These are phyloP conservation scores for Beauveria rudraprayagi DNA, from an alignment of 2,329 filamentous ascomycete species.

Conservation along the genomic window DNA sequence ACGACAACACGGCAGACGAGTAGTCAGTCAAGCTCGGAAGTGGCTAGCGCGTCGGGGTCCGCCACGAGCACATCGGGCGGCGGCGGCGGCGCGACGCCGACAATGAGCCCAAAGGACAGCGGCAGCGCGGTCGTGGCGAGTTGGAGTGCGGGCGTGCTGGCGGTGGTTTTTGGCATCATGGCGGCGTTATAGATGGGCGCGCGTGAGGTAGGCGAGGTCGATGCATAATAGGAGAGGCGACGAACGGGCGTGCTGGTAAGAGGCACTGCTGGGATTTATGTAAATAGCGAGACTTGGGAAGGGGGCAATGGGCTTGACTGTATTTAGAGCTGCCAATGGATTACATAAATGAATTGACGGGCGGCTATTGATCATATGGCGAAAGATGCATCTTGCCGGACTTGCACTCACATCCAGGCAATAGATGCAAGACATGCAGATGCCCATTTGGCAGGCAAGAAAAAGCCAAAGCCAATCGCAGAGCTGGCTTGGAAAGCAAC, in stretches of 20 bases:
- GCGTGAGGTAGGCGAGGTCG: neutral
- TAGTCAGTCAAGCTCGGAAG: neutral
- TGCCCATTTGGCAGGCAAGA: neutral
- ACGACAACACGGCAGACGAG: neutral
- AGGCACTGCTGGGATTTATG: neutral
- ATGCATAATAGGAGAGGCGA: neutral
- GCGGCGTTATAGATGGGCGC: neutral
- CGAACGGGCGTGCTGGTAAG: neutral
- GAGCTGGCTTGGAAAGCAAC: neutral
- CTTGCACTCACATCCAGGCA: neutral
- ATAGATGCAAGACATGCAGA: conserved; percentile 3
- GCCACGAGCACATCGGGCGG: neutral
- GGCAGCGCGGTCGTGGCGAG: conserved; percentile 1
- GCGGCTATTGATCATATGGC: neutral
- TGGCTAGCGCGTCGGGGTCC: neutral
- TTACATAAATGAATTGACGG: neutral
- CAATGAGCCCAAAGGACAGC: conserved; percentile 2
- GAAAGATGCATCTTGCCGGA: neutral
- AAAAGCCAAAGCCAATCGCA: neutral
- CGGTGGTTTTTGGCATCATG: conserved; percentile 6
- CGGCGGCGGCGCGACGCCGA: neutral
- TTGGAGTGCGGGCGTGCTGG: conserved; percentile 4
- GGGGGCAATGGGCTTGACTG: neutral
- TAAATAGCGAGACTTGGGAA: neutral
- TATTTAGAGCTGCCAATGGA: neutral